Conservation (phyloP, 352 stramenopile species). For the Globisporangium irregulare region DNA sequence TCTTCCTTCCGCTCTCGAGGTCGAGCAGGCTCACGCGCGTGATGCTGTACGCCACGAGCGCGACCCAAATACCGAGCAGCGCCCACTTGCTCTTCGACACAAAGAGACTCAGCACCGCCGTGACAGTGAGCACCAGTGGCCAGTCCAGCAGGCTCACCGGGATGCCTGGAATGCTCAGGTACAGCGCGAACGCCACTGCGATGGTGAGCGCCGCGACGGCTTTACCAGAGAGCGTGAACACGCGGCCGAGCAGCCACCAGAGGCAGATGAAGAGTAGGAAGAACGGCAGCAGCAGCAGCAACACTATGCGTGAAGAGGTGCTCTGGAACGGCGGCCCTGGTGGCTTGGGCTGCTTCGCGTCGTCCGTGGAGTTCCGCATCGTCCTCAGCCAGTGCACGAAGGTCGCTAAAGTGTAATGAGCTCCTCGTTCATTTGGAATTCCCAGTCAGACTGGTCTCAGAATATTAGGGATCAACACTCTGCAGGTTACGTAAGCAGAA, state of each 20-base stretch:
- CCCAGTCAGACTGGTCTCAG: not conserved
- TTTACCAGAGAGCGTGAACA: slow-evolving; percentile 45
- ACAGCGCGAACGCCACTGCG: slow-evolving; percentile 42
- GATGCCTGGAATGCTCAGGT: slow-evolving; percentile 49
- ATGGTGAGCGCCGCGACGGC: slow-evolving; percentile 28
- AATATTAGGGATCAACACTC: not conserved
- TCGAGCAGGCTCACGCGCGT: slow-evolving; percentile 35
- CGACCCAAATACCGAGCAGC: slow-evolving; percentile 28
- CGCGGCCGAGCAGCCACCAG: slow-evolving; percentile 48
- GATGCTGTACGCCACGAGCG: slow-evolving; percentile 47
- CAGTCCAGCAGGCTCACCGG: slow-evolving; percentile 49
- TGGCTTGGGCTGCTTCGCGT: not conserved
- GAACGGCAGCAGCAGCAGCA: slow-evolving; percentile 47
- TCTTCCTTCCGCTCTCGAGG: slow-evolving; percentile 32
- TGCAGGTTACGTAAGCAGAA: slow-evolving; percentile 4
- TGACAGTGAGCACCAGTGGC: slow-evolving; percentile 51
- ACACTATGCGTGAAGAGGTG: slow-evolving; percentile 12
- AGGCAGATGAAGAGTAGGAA: slow-evolving; percentile 43
- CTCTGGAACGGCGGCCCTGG: slow-evolving; percentile 15
- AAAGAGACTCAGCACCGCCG: slow-evolving; percentile 16
- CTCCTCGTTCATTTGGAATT: not conserved
- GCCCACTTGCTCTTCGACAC: slow-evolving; percentile 5
- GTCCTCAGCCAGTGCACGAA: not conserved
- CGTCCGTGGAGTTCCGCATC: slow-evolving; percentile 5
- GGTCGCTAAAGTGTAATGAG: not conserved